These are phyloP conservation scores for Juglanconis sp. DNA, from an alignment of 2,329 filamentous ascomycete genomes.

Conservation along the genomic window DNA sequence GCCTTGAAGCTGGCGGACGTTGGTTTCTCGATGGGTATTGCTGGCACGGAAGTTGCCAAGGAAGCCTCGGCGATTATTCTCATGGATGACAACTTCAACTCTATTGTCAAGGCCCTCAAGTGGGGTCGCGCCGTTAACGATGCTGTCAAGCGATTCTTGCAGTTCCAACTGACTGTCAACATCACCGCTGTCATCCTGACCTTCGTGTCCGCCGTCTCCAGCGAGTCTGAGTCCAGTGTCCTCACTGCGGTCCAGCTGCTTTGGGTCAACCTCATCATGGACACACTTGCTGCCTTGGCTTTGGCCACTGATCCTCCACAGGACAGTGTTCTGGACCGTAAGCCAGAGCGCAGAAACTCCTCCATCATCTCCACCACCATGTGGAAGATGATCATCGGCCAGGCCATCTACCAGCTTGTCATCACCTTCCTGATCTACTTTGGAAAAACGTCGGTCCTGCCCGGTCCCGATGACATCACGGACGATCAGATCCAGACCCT, in stretches of 20 bases:
- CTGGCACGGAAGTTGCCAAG: slow-evolving; percentile 65
- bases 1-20: slow-evolving; percentile 65
- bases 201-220: slow-evolving; percentile 82
- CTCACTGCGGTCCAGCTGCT: slow-evolving; percentile 86
- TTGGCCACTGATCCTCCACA: slow-evolving; percentile 88
- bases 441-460: slow-evolving; percentile 29
- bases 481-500: slow-evolving; percentile 66
- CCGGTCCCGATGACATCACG: slow-evolving; percentile 35
- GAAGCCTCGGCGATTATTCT: slow-evolving; percentile 67
- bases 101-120: slow-evolving; percentile 64
- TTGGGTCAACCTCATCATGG: slow-evolving; percentile 98
- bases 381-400: slow-evolving; percentile 99
- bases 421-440: slow-evolving; percentile 78
- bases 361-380: slow-evolving; percentile 80
- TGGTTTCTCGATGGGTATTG: slow-evolving; percentile 66
- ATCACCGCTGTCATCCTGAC: slow-evolving; percentile 85
- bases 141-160: slow-evolving; percentile 72
- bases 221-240: slow-evolving; percentile 65
- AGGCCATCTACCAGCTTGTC: slow-evolving; percentile 83
- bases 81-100: slow-evolving; percentile 64
- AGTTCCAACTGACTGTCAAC: slow-evolving; percentile 83
- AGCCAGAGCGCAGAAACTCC: slow-evolving; percentile 57
- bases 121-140: slow-evolving; percentile 76
- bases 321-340: slow-evolving; percentile 74
- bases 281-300: slow-evolving; percentile 85